These are phyloP conservation scores for Russula foetens DNA, from an alignment of 768 basidiomycete genomes.

Conservation along the genomic window DNA sequence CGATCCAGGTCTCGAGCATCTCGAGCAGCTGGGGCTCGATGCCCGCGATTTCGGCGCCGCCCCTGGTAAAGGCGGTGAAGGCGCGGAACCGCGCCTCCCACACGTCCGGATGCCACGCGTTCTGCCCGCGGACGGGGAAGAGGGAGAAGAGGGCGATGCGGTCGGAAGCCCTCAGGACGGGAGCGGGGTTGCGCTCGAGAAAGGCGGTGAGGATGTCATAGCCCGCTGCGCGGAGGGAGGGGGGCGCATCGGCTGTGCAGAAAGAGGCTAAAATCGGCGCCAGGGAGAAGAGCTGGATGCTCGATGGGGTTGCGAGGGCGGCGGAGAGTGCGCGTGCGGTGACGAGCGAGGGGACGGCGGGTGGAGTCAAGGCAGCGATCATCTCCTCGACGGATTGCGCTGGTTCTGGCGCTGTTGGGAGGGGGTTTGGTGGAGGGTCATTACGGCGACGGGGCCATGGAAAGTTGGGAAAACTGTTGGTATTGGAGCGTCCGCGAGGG, in stretches of 20 bases:
- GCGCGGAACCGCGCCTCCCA: slow-evolving; percentile 69
- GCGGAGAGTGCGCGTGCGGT: slow-evolving; percentile 52
- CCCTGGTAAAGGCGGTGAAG: slow-evolving; percentile 52
- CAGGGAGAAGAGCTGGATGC: slow-evolving; percentile 33
- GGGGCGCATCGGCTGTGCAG: slow-evolving; percentile 46
- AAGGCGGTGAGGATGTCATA: slow-evolving; percentile 67
- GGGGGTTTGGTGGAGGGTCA: slow-evolving; percentile 5
- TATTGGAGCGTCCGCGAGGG: slow-evolving; percentile 35
- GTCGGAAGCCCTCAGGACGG: slow-evolving; percentile 44
- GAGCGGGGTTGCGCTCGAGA: slow-evolving; percentile 50
- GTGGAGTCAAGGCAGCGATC: slow-evolving; percentile 38
- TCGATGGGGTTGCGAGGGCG: slow-evolving; percentile 46
- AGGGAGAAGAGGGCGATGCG: slow-evolving; percentile 56
- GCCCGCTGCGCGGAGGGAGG: slow-evolving; percentile 54
- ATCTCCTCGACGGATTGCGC: slow-evolving; percentile 36
- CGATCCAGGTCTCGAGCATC: slow-evolving; percentile 57
- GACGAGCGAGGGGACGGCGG: slow-evolving; percentile 55
- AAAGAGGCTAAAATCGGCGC: slow-evolving; percentile 54
- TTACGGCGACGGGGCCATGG: slow-evolving; percentile 29
- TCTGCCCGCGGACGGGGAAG: slow-evolving; percentile 37
- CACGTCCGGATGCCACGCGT: slow-evolving; percentile 54
- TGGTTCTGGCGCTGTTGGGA: slow-evolving; percentile 26
- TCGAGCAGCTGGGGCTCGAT: slow-evolving; percentile 51
- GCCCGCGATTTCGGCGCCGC: slow-evolving; percentile 52
- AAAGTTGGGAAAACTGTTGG: slow-evolving; percentile 34